A percentile compares a stretch with the other conserved stretches of the same genome.
Evolutionary conservation across 257 asterid genomes (phyloP).

Genomic region (Solanum chiquidenum): DNA sequence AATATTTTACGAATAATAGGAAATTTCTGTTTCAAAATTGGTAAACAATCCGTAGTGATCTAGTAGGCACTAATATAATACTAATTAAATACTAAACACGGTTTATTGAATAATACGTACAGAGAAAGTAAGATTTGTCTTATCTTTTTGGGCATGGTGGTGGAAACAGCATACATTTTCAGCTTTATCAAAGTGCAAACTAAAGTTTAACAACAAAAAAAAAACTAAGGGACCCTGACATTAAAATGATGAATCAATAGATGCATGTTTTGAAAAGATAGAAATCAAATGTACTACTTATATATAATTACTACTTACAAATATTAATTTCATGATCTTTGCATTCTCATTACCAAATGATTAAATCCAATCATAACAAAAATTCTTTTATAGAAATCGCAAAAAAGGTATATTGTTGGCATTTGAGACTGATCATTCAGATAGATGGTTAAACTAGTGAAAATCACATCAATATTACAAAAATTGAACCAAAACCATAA

Average conservation of each 20-base stretch:
- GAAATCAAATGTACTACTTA: conserved; percentile 6
- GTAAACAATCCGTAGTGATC: not conserved
- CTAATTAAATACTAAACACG: not conserved
- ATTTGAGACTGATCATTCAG: not conserved
- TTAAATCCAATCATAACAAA: conserved; percentile 4
- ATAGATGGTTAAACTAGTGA: not conserved
- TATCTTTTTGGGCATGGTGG: conserved; percentile 6
- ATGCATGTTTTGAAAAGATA: not conserved
- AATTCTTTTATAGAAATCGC: not conserved
- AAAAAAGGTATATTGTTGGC: not conserved
- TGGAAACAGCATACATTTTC: not conserved
- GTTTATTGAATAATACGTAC: not conserved
- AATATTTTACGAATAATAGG: not conserved
- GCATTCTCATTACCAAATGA: conserved; percentile 10
- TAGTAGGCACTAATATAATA: not conserved
- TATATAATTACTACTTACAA: not conserved
- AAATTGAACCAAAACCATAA: not conserved
- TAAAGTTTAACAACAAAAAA: not conserved
- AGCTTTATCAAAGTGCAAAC: conserved; percentile 1
- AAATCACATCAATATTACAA: not conserved
- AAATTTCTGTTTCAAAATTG: not conserved
- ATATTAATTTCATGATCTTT: not conserved
- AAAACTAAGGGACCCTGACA: not conserved
- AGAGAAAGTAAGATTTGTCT: not conserved
- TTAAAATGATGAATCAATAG: conserved; percentile 6